Conservation (phyloP, 345 rosid genomes). For the Cardamine occulta region DNA sequence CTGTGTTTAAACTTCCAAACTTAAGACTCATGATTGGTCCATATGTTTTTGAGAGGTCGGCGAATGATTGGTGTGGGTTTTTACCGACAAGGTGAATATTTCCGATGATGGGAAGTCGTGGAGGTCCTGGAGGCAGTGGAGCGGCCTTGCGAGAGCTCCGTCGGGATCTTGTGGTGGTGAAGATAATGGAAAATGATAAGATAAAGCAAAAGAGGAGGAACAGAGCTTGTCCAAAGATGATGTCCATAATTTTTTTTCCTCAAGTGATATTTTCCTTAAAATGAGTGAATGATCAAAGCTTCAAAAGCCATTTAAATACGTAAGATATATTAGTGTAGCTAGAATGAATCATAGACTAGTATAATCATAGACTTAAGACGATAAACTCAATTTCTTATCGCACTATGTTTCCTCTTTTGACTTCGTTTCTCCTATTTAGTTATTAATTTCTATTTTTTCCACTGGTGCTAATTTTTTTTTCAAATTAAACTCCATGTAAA, state of each 20-base stretch:
- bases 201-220: constrained; percentile 22
- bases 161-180: constrained; percentile 12
- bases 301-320: too few species aligned
- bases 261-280: background rate
- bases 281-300: background rate
- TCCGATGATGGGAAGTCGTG: constrained; percentile 47
- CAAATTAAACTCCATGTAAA: background rate
- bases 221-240: constrained; percentile 1
- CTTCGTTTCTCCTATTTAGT: background rate
- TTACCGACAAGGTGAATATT: constrained; percentile 49
- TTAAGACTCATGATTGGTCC: constrained; percentile 56
- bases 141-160: background rate
- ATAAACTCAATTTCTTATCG: background rate
- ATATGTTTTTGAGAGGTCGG: constrained; percentile 44
- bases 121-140: constrained; percentile 41
- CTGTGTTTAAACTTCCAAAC: constrained; percentile 28
- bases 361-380: too few species aligned
- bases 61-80: constrained; percentile 46
- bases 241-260: constrained; percentile 10
- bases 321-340: too few species aligned
- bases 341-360: too few species aligned
- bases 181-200: constrained; percentile 26
- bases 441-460: background rate
- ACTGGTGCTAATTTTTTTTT: too few species aligned
- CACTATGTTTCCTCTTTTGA: background rate